Percentiles rank a stretch among this genome's conserved stretches.
Conservation (phyloP, 2,329 filamentous ascomycete species). For the Dactylellina leptospora region DNA sequence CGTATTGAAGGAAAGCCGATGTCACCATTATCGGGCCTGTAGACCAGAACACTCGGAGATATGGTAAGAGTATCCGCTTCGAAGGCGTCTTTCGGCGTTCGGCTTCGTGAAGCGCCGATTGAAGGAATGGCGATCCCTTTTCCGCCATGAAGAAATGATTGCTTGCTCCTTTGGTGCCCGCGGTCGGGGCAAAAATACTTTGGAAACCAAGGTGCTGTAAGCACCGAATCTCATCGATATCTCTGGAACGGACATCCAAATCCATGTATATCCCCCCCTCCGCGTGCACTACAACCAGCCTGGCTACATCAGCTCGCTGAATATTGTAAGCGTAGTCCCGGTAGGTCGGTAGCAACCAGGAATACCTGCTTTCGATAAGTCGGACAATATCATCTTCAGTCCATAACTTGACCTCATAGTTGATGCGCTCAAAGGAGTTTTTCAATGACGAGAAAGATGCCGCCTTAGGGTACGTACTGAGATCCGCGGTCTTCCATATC, state of each 20-base stretch:
- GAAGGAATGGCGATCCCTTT: conserved; percentile 46
- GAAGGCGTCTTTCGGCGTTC: conserved; percentile 47
- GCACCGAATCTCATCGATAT: conserved; percentile 45
- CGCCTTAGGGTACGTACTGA: conserved; percentile 35
- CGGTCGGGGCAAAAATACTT: conserved; percentile 52
- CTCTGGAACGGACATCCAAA: conserved; percentile 52
- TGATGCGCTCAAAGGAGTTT: conserved; percentile 23
- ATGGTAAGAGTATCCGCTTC: conserved; percentile 45
- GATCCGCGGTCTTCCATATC: conserved; percentile 51
- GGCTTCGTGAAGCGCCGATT: conserved; percentile 53
- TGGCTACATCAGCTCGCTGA: conserved; percentile 55
- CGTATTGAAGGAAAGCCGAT: conserved; percentile 48
- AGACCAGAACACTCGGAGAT: conserved; percentile 55
- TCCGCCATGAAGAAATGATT: conserved; percentile 56
- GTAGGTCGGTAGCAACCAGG: conserved; percentile 54
- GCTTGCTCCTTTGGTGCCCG: conserved; percentile 49
- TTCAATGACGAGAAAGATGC: conserved; percentile 30
- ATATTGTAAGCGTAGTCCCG: conserved; percentile 53
- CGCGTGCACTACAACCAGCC: conserved; percentile 53
- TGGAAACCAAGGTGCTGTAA: conserved; percentile 51
- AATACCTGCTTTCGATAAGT: conserved; percentile 51
- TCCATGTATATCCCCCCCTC: conserved; percentile 55
- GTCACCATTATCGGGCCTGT: conserved; percentile 56
- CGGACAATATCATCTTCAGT: conserved; percentile 52
- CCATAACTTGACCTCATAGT: conserved; percentile 55